phyloP scores from a whole-genome alignment of 148 eudicot genomes.

The Pharnaceum exiguum region DNA sequence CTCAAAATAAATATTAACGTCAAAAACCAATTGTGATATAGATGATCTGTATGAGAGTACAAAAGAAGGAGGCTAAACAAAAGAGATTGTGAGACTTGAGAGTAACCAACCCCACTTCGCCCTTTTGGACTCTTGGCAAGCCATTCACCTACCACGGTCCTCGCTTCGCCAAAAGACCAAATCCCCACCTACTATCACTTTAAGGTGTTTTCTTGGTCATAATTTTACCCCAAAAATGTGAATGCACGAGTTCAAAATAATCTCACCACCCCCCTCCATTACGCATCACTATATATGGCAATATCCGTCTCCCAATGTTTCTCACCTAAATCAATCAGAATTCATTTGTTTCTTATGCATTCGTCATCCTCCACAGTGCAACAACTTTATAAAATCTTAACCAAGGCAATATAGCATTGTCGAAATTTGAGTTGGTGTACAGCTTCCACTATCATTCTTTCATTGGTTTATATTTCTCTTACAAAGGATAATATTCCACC shows the following conservation, averaged over 20 bases:
- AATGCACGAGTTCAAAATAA: neutral
- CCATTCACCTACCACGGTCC: conserved; percentile 19
- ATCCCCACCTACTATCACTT: conserved; percentile 16
- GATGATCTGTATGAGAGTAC: too few species aligned
- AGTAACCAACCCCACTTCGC: conserved; percentile 20
- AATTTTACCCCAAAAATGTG: conserved; percentile 1
- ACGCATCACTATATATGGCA: conserved; percentile 10
- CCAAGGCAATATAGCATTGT: too few species aligned
- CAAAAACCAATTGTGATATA: too few species aligned
- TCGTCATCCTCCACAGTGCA: neutral
- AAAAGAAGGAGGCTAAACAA: too few species aligned
- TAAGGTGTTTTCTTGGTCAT: neutral
- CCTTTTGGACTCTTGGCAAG: conserved; percentile 9
- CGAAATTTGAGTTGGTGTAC: too few species aligned
- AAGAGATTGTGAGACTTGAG: too few species aligned
- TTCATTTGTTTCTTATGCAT: neutral
- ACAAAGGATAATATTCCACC: neutral
- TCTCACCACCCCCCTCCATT: conserved; percentile 5
- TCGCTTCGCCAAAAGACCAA: conserved; percentile 6
- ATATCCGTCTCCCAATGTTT: neutral
- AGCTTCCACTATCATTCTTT: neutral
- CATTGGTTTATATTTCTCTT: neutral
- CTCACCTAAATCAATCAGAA: conserved; percentile 10
- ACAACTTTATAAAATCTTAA: too few species aligned
- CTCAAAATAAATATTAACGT: too few species aligned